Percentiles rank a stretch among this genome's conserved stretches.
Conservation (phyloP, 306 rosid genomes). For the Dicorynia guianensis region DNA sequence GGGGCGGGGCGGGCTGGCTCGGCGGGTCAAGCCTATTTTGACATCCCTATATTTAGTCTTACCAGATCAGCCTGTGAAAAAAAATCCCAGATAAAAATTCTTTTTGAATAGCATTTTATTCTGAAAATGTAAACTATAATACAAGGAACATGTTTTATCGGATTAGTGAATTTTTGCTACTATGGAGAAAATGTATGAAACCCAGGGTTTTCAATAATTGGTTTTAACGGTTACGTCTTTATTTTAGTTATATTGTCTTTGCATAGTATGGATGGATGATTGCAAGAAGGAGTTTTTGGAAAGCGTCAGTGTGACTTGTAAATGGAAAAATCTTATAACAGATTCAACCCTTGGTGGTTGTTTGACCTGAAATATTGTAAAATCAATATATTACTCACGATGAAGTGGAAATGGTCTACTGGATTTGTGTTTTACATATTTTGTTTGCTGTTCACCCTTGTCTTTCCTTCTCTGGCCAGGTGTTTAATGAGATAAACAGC, state of each 20-base stretch:
- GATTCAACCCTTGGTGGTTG: slow-evolving; percentile 8
- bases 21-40: no score
- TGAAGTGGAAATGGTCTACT: neutral
- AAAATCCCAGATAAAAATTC: neutral
- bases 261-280: slow-evolving; percentile 5
- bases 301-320: neutral
- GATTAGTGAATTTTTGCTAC: neutral
- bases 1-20: no score
- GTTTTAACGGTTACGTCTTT: no score
- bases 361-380: neutral
- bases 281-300: neutral
- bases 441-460: slow-evolving; percentile 19
- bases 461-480: slow-evolving; percentile 50
- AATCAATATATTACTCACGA: neutral
- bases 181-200: neutral
- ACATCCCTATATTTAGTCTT: no score
- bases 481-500: slow-evolving; percentile 92
- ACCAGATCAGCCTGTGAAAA: neutral
- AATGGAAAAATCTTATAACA: neutral
- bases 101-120: neutral
- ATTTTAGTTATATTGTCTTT: neutral
- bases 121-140: neutral
- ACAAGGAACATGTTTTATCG: neutral
- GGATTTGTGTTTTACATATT: neutral
- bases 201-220: no score